Conservation (phyloP, 345 rosid genomes). For the Durio zibethinus region DNA sequence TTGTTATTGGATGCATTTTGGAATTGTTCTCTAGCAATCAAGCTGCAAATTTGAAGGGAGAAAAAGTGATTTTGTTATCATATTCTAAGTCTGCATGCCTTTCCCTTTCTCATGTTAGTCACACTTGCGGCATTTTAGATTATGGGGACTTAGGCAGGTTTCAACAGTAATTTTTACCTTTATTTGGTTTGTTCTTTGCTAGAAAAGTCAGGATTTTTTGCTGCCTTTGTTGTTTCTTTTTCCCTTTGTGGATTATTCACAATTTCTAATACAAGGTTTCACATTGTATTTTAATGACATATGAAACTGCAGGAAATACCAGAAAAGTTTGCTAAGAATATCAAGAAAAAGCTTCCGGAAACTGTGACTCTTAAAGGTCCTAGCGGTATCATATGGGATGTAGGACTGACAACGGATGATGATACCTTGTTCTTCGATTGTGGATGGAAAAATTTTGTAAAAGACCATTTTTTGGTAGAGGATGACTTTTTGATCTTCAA, state of each 20-base stretch:
- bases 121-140: background rate
- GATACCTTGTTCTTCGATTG: conserved; percentile 37
- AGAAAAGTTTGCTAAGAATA: conserved; percentile 41
- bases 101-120: background rate
- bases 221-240: background rate
- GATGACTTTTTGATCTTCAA: conserved; percentile 66
- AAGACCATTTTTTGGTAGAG: conserved; percentile 49
- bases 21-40: background rate
- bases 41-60: background rate
- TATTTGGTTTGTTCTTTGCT: background rate
- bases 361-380: conserved; percentile 66
- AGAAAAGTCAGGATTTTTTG: background rate
- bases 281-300: background rate
- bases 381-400: conserved; percentile 51
- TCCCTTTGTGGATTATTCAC: background rate
- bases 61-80: background rate
- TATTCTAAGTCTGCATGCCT: background rate
- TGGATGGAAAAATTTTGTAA: conserved; percentile 68
- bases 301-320: conserved; percentile 55
- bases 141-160: too few relatives aligned
- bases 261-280: background rate
- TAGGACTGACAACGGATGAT: conserved; percentile 37
- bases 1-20: background rate
- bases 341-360: conserved; percentile 51
- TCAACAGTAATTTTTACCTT: too few relatives aligned